phyloP scores from a whole-genome alignment of 1,284 basidiomycete genomes.

The Trichosporon faecale region DNA sequence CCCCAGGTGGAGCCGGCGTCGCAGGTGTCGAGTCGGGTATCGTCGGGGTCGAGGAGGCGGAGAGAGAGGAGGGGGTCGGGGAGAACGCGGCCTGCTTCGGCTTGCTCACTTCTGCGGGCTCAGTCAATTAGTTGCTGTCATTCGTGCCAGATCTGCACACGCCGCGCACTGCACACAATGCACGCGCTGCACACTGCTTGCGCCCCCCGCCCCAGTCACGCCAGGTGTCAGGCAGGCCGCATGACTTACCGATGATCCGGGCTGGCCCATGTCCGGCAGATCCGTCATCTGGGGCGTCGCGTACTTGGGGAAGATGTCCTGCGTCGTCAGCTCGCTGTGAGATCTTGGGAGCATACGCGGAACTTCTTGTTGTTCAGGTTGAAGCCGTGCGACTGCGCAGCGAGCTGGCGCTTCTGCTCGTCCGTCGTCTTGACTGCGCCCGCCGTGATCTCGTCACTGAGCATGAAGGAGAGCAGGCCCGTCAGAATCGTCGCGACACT shows the following conservation, averaged over 20 bases:
- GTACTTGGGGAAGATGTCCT: slow-evolving; percentile 80
- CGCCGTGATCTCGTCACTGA: slow-evolving; percentile 93
- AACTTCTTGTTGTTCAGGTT: slow-evolving; percentile 78
- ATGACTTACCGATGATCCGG: slow-evolving; percentile 22
- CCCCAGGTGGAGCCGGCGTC: slow-evolving; percentile 12
- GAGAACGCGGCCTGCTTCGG: neutral
- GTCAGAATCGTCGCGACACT: slow-evolving; percentile 65
- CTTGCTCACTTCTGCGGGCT: slow-evolving; percentile 8
- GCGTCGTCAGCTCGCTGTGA: slow-evolving; percentile 3
- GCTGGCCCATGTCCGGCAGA: slow-evolving; percentile 77
- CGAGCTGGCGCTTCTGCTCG: slow-evolving; percentile 72
- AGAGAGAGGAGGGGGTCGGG: neutral
- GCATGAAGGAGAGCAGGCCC: slow-evolving; percentile 93
- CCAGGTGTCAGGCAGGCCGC: neutral
- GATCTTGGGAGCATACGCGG: slow-evolving; percentile 46
- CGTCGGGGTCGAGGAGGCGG: neutral
- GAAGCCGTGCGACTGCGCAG: slow-evolving; percentile 75
- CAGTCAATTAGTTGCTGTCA: slow-evolving; percentile 6
- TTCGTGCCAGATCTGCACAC: no score
- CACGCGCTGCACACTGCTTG: slow-evolving; percentile 2
- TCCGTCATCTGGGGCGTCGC: slow-evolving; percentile 65
- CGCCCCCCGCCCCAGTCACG: no score
- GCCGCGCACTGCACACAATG: neutral
- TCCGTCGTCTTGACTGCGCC: slow-evolving; percentile 81
- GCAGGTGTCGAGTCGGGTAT: neutral